A percentile compares a stretch with the other conserved stretches of the same genome.
Conservation (phyloP, 2,329 filamentous ascomycete species). For the Lasiodiplodia citricola region DNA sequence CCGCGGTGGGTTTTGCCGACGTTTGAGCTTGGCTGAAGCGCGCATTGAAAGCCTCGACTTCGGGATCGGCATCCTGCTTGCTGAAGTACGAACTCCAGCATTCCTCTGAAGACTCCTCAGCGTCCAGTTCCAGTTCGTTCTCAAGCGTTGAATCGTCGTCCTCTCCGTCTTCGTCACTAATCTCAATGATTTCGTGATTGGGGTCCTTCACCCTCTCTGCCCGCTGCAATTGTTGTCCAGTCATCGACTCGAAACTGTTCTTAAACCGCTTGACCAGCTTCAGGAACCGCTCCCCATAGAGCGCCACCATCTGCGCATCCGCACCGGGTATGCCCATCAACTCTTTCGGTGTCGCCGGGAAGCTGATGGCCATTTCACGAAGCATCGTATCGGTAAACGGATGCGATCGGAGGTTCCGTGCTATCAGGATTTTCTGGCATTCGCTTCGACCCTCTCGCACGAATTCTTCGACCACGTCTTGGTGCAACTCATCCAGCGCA, state of each 20-base stretch:
- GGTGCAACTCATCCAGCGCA: slow-evolving; percentile 64
- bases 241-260: slow-evolving; percentile 40
- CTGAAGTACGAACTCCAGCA: slow-evolving; percentile 21
- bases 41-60: slow-evolving; percentile 27
- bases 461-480: slow-evolving; percentile 68
- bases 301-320: slow-evolving; percentile 64
- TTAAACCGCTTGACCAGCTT: slow-evolving; percentile 59
- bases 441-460: slow-evolving; percentile 64
- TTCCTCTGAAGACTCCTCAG: background rate
- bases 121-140: slow-evolving; percentile 18
- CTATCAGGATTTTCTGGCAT: slow-evolving; percentile 67
- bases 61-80: slow-evolving; percentile 13
- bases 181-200: slow-evolving; percentile 48
- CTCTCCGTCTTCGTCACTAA: slow-evolving; percentile 40
- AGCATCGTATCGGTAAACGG: slow-evolving; percentile 73
- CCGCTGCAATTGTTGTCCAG: slow-evolving; percentile 37
- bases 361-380: slow-evolving; percentile 73
- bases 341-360: slow-evolving; percentile 65
- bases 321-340: slow-evolving; percentile 71
- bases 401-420: slow-evolving; percentile 60
- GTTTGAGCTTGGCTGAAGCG: slow-evolving; percentile 17
- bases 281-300: slow-evolving; percentile 67
- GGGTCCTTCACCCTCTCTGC: slow-evolving; percentile 42
- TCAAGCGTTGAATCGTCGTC: slow-evolving; percentile 28
- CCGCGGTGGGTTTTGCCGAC: background rate